phyloP scores from a whole-genome alignment of 2,329 filamentous ascomycete genomes.

The Pseudocercospora eumusae region DNA sequence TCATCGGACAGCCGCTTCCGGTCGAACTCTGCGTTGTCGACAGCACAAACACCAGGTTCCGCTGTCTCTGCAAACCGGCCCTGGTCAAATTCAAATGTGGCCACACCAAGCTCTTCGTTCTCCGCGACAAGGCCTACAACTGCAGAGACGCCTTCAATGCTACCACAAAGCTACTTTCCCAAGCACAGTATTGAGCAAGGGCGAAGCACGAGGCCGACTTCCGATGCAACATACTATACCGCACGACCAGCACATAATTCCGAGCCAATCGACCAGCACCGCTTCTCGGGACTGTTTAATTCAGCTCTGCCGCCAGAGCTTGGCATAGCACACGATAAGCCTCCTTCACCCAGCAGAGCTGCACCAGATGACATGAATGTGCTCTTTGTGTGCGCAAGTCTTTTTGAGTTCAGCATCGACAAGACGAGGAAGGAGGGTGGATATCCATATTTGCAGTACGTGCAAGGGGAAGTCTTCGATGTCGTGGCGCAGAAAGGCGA shows the following conservation, averaged over 20 bases:
- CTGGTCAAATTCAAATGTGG: constrained; percentile 37
- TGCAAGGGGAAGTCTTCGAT: constrained; percentile 74
- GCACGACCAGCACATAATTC: constrained; percentile 28
- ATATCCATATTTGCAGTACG: constrained; percentile 94
- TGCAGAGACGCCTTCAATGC: constrained; percentile 33
- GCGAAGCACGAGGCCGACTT: constrained; percentile 33
- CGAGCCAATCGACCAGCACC: constrained; percentile 27
- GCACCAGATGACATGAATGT: constrained; percentile 49
- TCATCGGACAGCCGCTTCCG: constrained; percentile 49
- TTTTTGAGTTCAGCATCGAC: constrained; percentile 97
- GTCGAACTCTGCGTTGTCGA: constrained; percentile 58
- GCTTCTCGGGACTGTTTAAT: constrained; percentile 38
- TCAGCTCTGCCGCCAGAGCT: constrained; percentile 38
- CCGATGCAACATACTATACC: constrained; percentile 39
- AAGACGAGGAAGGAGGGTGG: constrained; percentile 88
- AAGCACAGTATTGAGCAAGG: constrained; percentile 33
- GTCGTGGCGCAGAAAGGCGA: constrained; percentile 95
- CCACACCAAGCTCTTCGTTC: constrained; percentile 54
- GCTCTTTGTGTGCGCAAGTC: constrained; percentile 85
- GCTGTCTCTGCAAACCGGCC: constrained; percentile 39
- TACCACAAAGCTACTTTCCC: constrained; percentile 23
- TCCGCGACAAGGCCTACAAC: constrained; percentile 41
- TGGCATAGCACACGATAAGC: constrained; percentile 13
- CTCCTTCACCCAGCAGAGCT: constrained; percentile 19
- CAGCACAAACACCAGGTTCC: constrained; percentile 46